phyloP scores from a whole-genome alignment of 495 filamentous ascomycete genomes.

The Aspergillus nanangensis region DNA sequence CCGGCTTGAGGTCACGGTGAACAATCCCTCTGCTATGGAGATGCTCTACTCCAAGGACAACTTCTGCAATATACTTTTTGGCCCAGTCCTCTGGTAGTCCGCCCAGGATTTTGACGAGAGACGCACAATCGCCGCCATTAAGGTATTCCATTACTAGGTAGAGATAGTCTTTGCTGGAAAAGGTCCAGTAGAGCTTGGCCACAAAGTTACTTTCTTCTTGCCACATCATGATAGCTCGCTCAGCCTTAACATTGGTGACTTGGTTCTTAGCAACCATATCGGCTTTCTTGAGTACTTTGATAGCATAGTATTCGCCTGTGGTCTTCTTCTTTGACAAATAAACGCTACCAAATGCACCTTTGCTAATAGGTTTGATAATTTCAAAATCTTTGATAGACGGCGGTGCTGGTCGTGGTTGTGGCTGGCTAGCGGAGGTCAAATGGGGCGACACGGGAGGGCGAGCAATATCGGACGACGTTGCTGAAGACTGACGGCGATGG shows the following conservation, averaged over 20 bases:
- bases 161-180: constrained; percentile 97
- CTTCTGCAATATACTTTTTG: constrained; percentile 93
- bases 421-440: constrained; percentile 62
- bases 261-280: constrained; percentile 99
- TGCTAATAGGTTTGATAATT: constrained; percentile 99
- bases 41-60: constrained; percentile 92
- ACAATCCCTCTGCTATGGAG: constrained; percentile 91
- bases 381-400: constrained; percentile 99
- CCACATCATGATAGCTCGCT: constrained; percentile 99
- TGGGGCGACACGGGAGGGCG: constrained; percentile 79
- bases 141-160: constrained; percentile 99
- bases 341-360: constrained; percentile 96
- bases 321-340: constrained; percentile 98
- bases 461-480: constrained; percentile 65
- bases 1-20: constrained; percentile 93
- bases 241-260: constrained; percentile 97
- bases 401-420: constrained; percentile 76
- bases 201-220: constrained; percentile 99
- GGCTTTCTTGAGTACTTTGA: constrained; percentile 97
- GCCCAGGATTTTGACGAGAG: constrained; percentile 88
- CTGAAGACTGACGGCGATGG: constrained; percentile 90
- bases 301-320: constrained; percentile 95
- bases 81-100: constrained; percentile 94
- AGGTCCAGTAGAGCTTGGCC: constrained; percentile 98
- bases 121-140: constrained; percentile 95